Percentiles rank a stretch among this genome's conserved stretches.
These are phyloP conservation scores for Sarcomyxa edulis DNA, from an alignment of 768 basidiomycete species.

Conservation along the genomic window DNA sequence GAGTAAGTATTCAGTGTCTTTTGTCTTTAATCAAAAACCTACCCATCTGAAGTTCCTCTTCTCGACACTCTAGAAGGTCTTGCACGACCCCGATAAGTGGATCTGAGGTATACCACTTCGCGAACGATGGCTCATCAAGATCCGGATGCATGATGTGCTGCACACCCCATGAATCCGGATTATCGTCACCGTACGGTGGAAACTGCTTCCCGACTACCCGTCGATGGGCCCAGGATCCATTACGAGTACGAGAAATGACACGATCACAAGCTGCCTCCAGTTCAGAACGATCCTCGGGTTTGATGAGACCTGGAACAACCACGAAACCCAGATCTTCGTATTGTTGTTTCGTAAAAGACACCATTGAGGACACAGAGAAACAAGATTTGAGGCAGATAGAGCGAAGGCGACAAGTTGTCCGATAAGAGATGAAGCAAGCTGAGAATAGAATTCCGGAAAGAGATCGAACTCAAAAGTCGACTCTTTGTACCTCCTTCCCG, in stretches of 20 bases:
- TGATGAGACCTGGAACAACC: conserved; percentile 51
- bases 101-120: conserved; percentile 62
- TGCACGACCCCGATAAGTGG: conserved; percentile 36
- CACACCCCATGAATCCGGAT: conserved; percentile 75
- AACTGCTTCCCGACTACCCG: conserved; percentile 77
- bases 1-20: not conserved
- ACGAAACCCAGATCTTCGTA: conserved; percentile 68
- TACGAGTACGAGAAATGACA: conserved; percentile 47
- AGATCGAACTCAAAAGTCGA: no score
- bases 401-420: no score
- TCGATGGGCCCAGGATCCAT: conserved; percentile 58
- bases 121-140: conserved; percentile 53
- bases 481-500: no score
- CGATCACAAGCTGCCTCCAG: conserved; percentile 49
- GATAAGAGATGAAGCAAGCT: no score
- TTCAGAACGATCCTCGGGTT: conserved; percentile 25
- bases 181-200: conserved; percentile 56
- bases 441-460: no score
- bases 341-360: conserved; percentile 29
- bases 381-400: no score
- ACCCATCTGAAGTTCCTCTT: conserved; percentile 72
- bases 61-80: conserved; percentile 49
- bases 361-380: no score
- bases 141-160: conserved; percentile 81
- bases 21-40: conserved; percentile 12